Base-by-base conservation (phyloP, 768 basidiomycete species). In the Phylloporus sp. region DNA sequence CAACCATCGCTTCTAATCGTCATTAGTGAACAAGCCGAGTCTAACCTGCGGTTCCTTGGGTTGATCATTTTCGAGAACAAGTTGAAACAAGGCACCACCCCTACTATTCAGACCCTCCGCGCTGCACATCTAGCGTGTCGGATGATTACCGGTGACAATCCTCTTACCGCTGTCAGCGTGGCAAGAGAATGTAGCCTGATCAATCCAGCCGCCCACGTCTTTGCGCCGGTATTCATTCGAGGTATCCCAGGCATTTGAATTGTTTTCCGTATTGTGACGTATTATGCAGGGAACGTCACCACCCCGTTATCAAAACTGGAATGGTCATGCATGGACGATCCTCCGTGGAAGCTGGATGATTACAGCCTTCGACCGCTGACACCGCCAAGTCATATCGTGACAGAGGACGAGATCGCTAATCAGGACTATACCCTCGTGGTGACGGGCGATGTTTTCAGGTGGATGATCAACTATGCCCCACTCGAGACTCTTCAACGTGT, bases 61-160 rank as follows among this genome's bases (percentile, higher is more conserved):
- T 71, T 99, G 28, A 84, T 98, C 59, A 94, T 99, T 50, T 99
- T 99, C 59, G 96, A 99, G 67, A 99, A 99, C 71, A 89, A 95
- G 69, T 72, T 99, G 50, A 99, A 99, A 59, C 81, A 86, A 5
- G 92, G 88, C 8, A 97, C 95, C 0, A 73, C 89, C 0, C 86
- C 91, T 26, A 91, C 88, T 7, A 96, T 99, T 36, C 86, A 91
- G 50, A 83, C 84, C 1, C 75, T 99, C 14, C 83, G 93, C 42
- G 75, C 78, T 2, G 96, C 96, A 1, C 92, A 97, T 69, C 69
- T 99, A 29, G 88, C 91, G 17, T 94, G 91, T 58, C 77, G 94
- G 53, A 98, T 99, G 96, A 94, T 96, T 41, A 99, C 96, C 1
- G 96, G 96, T 9, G 96, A 99, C 61, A 99, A 99, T 54, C 84